Percentiles rank a stretch among this genome's conserved stretches.
These are phyloP conservation scores for Mallotus repandus DNA, from an alignment of 441 rosid species.

Conservation along the genomic window DNA sequence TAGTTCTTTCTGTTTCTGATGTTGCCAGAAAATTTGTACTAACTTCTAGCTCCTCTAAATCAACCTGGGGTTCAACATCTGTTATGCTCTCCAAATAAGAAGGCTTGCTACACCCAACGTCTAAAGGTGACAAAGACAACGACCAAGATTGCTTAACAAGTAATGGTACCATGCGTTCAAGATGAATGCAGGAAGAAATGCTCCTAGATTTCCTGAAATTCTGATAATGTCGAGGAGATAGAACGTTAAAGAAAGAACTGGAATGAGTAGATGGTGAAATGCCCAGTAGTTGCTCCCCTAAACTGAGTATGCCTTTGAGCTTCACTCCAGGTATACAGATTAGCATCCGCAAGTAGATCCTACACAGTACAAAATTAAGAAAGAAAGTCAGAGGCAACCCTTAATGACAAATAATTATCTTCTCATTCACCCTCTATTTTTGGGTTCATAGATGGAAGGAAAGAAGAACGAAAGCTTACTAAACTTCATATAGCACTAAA, in stretches of 20 bases:
- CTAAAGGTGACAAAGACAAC: constrained; percentile 57
- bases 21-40: constrained; percentile 35
- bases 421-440: constrained; percentile 7
- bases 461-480: neutral
- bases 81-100: constrained; percentile 37
- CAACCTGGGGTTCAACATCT: constrained; percentile 43
- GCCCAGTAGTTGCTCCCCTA: constrained; percentile 59
- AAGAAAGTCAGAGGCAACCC: constrained; percentile 20
- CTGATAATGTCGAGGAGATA: constrained; percentile 55
- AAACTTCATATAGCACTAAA: neutral
- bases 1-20: constrained; percentile 41
- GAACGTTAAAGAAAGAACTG: constrained; percentile 59
- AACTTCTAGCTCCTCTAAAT: constrained; percentile 43
- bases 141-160: constrained; percentile 91
- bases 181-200: constrained; percentile 62
- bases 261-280: constrained; percentile 67
- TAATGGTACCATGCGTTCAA: constrained; percentile 55
- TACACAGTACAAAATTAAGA: constrained; percentile 32
- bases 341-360: constrained; percentile 90
- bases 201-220: constrained; percentile 58
- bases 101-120: constrained; percentile 42
- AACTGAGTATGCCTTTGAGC: constrained; percentile 63
- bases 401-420: constrained; percentile 2
- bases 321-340: constrained; percentile 78
- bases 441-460: neutral